Base-by-base conservation (phyloP, 179 eudicot genomes). In the Silene noctiflora region DNA sequence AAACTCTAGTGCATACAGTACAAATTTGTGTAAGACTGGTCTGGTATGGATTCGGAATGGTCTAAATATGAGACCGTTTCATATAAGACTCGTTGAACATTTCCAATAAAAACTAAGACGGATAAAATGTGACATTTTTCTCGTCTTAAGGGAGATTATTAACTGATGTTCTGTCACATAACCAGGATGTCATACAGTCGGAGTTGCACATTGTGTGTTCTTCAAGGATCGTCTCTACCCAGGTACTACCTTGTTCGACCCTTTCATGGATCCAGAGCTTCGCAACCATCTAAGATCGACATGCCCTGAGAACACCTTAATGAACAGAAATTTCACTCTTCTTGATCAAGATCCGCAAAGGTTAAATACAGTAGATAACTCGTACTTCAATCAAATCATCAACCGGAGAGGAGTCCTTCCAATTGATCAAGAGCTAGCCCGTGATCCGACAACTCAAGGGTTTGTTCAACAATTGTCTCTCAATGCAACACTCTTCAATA, bases 381-480 rank as follows among this genome's bases (percentile, higher is more conserved):
- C 89, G 27, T 88, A 66, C 71, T 86, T 81, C 75, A 73, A 48
- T 20, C 89, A 89, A 78, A 72, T 89, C 39, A 13, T 77, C 12
- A 16, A 31, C 7, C 72, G 61, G 12, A 85, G 82, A 70, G 89
- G 91, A 19, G 46, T 89, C 33, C 80, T 89, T 1, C 79, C 80
- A 2, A 82, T 89, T n/a, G 93, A 89, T 22, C 91, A 88, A 79
- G 81, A 74, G 4, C 17, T 89, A 56, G 88, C 91, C n/a, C 75
- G 74, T 2, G 85, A 86, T 67, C 73, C 83, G 8, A 39, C 44
- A 68, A 85, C 89, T 10, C 79, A 16, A 16, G 60, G 4, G 14
- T 73, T 64, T 3, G 92, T 87, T 25, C 58, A 19, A 24, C 39
- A 67, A 17, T 35, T 82, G 8, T 51, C 78, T 11, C 25, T 9